phyloP scores from a whole-genome alignment of 306 rosid species.

The Crotalaria pallida region DNA sequence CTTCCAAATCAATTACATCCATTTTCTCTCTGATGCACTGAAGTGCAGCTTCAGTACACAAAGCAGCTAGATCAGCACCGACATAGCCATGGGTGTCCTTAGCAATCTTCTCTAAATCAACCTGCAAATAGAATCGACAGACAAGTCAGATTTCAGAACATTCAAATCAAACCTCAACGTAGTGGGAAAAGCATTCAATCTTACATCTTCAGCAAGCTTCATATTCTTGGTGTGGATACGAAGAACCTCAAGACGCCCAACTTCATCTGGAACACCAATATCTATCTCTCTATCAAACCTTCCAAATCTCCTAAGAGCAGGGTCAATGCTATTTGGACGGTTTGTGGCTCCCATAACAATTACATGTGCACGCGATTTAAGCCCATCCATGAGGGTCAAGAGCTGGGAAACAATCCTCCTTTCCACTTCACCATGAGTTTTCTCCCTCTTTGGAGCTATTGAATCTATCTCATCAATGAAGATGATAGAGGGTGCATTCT shows the following conservation, averaged over 20 bases:
- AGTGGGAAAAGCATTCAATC: neutral
- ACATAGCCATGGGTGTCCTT: conserved; percentile 95
- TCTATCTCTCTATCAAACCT: conserved; percentile 96
- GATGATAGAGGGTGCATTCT: too few species aligned
- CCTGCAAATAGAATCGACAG: conserved; percentile 36
- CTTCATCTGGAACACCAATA: too few species aligned
- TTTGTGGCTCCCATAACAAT: conserved; percentile 96
- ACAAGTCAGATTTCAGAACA: neutral
- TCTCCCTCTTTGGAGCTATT: conserved; percentile 95
- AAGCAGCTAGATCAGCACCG: conserved; percentile 96
- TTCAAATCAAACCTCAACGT: neutral
- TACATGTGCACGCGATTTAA: conserved; percentile 87
- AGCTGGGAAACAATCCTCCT: conserved; percentile 96
- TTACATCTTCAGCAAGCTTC: conserved; percentile 95
- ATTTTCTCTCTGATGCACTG: conserved; percentile 95
- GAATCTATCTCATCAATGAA: conserved; percentile 96
- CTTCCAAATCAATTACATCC: conserved; percentile 94
- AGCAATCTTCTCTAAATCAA: conserved; percentile 82
- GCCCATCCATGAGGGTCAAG: conserved; percentile 94
- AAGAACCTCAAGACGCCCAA: conserved; percentile 95
- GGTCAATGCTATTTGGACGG: conserved; percentile 94
- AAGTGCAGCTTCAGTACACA: conserved; percentile 98
- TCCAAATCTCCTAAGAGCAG: conserved; percentile 96
- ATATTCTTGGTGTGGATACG: conserved; percentile 97
- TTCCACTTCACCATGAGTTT: conserved; percentile 96